Conservation (phyloP, 495 filamentous ascomycete species). For the Hypoxylon subgilvum region DNA sequence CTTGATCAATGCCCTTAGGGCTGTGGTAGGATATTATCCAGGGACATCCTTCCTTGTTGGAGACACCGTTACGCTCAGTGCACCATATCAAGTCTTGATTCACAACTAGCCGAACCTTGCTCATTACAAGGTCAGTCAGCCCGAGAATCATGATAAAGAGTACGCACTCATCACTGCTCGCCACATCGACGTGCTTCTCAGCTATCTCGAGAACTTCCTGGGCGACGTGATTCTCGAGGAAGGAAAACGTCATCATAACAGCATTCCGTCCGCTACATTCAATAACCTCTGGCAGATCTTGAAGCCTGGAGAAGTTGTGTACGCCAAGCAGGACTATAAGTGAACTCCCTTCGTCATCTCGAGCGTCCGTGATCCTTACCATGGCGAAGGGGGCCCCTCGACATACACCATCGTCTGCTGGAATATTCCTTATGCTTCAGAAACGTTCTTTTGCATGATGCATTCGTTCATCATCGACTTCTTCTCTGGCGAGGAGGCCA, state of each 20-base stretch:
- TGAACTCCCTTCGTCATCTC: conserved; percentile 45
- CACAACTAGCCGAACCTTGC: conserved; percentile 44
- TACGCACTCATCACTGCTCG: conserved; percentile 41
- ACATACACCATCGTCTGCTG: conserved; percentile 41
- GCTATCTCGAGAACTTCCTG: conserved; percentile 40
- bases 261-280: conserved; percentile 42
- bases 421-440: conserved; percentile 41
- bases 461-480: conserved; percentile 29
- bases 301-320: conserved; percentile 47
- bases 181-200: conserved; percentile 50
- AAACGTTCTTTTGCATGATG: conserved; percentile 42
- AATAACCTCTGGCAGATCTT: conserved; percentile 47
- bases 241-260: conserved; percentile 31
- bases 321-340: conserved; percentile 36
- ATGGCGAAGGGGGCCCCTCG: neutral
- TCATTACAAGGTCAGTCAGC: conserved; percentile 44
- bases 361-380: conserved; percentile 13
- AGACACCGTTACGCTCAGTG: conserved; percentile 37
- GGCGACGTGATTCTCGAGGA: conserved; percentile 41
- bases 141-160: conserved; percentile 40
- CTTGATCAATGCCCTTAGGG: conserved; percentile 46
- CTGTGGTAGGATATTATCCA: conserved; percentile 50
- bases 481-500: conserved; percentile 46
- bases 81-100: conserved; percentile 47
- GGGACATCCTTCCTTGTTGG: conserved; percentile 28